Evolutionary conservation across 768 basidiomycete genomes (phyloP).

Genomic region (Calvatia gigantea): DNA sequence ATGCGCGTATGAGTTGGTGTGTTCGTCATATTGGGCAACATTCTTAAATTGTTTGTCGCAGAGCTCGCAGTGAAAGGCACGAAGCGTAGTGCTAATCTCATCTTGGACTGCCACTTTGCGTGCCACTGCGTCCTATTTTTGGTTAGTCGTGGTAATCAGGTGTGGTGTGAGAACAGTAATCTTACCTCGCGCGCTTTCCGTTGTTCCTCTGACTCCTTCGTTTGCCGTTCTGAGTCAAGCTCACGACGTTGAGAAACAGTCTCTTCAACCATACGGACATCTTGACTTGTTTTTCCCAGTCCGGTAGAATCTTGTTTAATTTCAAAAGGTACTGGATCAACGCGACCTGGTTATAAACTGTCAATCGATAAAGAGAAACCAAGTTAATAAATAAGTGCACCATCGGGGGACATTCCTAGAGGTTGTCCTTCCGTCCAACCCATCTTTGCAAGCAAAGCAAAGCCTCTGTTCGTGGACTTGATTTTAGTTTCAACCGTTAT

Average conservation of each 20-base stretch:
- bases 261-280: slow-evolving; percentile 80
- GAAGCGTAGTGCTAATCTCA: slow-evolving; percentile 66
- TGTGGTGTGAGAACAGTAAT: not conserved
- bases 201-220: slow-evolving; percentile 77
- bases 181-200: slow-evolving; percentile 67
- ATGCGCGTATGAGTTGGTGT: slow-evolving; percentile 86
- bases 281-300: slow-evolving; percentile 74
- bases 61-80: slow-evolving; percentile 75
- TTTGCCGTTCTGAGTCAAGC: slow-evolving; percentile 78
- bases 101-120: slow-evolving; percentile 60
- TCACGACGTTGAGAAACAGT: slow-evolving; percentile 80
- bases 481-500: slow-evolving; percentile 83
- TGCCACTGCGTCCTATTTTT: slow-evolving; percentile 54
- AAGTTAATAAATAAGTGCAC: slow-evolving; percentile 33
- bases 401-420: slow-evolving; percentile 72
- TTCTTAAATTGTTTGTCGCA: slow-evolving; percentile 89
- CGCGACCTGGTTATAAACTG: slow-evolving; percentile 49
- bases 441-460: slow-evolving; percentile 73
- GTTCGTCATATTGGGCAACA: slow-evolving; percentile 85
- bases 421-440: slow-evolving; percentile 83
- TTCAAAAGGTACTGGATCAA: slow-evolving; percentile 81
- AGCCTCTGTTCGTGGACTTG: slow-evolving; percentile 76
- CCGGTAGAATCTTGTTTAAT: slow-evolving; percentile 77
- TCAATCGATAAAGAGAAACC: not conserved
- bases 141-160: slow-evolving; percentile 5